A percentile compares a stretch with the other conserved stretches of the same genome.
phyloP scores from a whole-genome alignment of 805 yeast species.

The Kregervanrija delftensis region DNA sequence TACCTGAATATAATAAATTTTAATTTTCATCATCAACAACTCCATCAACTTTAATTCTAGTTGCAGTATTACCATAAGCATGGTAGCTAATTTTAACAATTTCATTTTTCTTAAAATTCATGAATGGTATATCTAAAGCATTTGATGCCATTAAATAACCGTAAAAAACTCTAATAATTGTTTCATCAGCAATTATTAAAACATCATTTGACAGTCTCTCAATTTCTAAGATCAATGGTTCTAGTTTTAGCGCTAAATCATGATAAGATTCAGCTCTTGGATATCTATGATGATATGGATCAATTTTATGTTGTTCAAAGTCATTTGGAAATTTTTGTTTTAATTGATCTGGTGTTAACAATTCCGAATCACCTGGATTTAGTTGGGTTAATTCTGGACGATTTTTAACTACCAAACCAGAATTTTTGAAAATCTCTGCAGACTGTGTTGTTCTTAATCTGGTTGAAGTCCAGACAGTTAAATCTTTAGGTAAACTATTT shows the following conservation, averaged over 20 bases:
- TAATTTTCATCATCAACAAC: slow-evolving; percentile 10
- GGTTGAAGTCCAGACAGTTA: slow-evolving; percentile 94
- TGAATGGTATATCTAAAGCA: slow-evolving; percentile 75
- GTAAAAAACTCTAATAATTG: slow-evolving; percentile 80
- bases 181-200: slow-evolving; percentile 87
- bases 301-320: slow-evolving; percentile 53
- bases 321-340: slow-evolving; percentile 59
- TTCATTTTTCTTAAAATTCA: slow-evolving; percentile 74
- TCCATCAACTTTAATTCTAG: slow-evolving; percentile 36
- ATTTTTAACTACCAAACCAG: slow-evolving; percentile 61
- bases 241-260: slow-evolving; percentile 90
- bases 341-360: slow-evolving; percentile 55
- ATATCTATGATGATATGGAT: slow-evolving; percentile 90
- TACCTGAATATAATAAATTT: background rate
- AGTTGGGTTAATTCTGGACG: slow-evolving; percentile 80
- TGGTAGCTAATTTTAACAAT: slow-evolving; percentile 82
- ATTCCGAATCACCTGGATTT: slow-evolving; percentile 85
- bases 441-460: slow-evolving; percentile 78
- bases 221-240: slow-evolving; percentile 87
- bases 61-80: slow-evolving; percentile 73
- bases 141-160: slow-evolving; percentile 94
- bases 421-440: slow-evolving; percentile 57
- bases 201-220: slow-evolving; percentile 87
- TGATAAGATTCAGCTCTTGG: slow-evolving; percentile 94
- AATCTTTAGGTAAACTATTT: slow-evolving; percentile 24